A percentile compares a stretch with the other conserved stretches of the same genome.
Evolutionary conservation across 73 alveolate genomes (phyloP).

Genomic region (Halteria grandinella): DNA sequence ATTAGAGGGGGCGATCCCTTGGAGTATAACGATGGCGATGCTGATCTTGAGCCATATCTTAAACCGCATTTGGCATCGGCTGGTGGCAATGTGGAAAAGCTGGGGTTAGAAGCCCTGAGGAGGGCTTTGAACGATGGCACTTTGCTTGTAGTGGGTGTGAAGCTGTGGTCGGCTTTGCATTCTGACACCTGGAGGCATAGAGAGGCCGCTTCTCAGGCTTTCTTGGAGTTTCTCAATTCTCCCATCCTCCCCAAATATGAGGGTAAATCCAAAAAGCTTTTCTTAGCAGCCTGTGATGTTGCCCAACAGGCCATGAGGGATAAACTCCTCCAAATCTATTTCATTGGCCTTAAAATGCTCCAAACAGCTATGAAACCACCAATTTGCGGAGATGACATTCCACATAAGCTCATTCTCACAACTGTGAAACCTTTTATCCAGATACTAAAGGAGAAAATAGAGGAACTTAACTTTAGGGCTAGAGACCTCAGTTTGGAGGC

Average conservation of each 20-base stretch:
- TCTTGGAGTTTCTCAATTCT: conserved; percentile 88
- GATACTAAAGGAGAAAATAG: conserved; percentile 85
- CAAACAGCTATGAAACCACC: conserved; percentile 93
- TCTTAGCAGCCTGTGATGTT: conserved; percentile 94
- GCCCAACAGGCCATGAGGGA: conserved; percentile 91
- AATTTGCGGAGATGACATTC: conserved; percentile 94
- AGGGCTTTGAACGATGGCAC: conserved; percentile 90
- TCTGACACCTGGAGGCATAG: conserved; percentile 97
- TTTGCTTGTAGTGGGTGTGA: conserved; percentile 91
- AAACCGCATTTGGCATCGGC: conserved; percentile 85
- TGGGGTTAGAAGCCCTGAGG: conserved; percentile 86
- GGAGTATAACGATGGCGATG: conserved; percentile 96
- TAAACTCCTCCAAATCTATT: conserved; percentile 91
- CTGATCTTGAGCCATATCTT: conserved; percentile 93
- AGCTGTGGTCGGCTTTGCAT: conserved; percentile 93
- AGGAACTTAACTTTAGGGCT: conserved; percentile 94
- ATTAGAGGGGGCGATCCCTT: conserved; percentile 84
- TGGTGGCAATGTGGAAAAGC: conserved; percentile 74
- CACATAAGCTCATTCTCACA: conserved; percentile 84
- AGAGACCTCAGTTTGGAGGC: conserved; percentile 91
- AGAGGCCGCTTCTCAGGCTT: conserved; percentile 97
- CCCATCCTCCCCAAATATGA: conserved; percentile 91
- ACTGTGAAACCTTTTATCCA: conserved; percentile 90
- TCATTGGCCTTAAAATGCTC: conserved; percentile 87
- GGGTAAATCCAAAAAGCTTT: conserved; percentile 85